phyloP scores from a whole-genome alignment of 2,329 filamentous ascomycete species.

The Triangularia setosa region DNA sequence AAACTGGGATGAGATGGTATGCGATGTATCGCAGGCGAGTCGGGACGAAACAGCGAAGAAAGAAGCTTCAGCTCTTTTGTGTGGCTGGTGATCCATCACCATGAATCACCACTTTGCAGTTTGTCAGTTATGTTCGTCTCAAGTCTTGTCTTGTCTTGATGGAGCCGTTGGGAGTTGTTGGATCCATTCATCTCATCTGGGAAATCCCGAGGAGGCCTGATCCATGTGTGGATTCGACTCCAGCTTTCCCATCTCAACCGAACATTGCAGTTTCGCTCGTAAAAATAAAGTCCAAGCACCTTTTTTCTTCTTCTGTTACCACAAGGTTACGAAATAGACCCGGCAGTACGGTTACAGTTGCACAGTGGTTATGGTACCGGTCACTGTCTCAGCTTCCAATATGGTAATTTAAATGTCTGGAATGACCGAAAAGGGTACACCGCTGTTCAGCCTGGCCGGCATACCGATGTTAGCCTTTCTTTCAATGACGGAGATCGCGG shows the following conservation, averaged over 20 bases:
- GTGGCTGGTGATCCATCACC: neutral
- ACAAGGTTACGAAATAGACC: neutral
- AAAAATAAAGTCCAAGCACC: neutral
- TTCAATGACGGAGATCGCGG: neutral
- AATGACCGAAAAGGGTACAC: neutral
- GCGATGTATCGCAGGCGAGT: neutral
- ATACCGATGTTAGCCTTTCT: slow-evolving; percentile 1
- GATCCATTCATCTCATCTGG: neutral
- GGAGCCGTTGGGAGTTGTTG: neutral
- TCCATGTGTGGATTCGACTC: neutral
- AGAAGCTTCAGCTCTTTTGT: neutral
- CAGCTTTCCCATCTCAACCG: neutral
- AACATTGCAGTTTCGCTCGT: neutral
- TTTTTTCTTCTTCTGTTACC: neutral
- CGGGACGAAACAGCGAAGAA: slow-evolving; percentile 6
- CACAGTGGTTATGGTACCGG: neutral
- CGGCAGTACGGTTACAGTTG: neutral
- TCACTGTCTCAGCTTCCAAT: neutral
- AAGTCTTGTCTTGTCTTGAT: neutral
- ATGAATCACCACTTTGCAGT: neutral
- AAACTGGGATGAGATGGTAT: neutral
- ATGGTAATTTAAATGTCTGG: neutral
- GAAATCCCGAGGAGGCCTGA: neutral
- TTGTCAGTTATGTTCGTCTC: neutral
- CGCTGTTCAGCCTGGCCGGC: slow-evolving; percentile 5